Conservation (phyloP, 768 basidiomycete species). For the Daedalea quercina region DNA sequence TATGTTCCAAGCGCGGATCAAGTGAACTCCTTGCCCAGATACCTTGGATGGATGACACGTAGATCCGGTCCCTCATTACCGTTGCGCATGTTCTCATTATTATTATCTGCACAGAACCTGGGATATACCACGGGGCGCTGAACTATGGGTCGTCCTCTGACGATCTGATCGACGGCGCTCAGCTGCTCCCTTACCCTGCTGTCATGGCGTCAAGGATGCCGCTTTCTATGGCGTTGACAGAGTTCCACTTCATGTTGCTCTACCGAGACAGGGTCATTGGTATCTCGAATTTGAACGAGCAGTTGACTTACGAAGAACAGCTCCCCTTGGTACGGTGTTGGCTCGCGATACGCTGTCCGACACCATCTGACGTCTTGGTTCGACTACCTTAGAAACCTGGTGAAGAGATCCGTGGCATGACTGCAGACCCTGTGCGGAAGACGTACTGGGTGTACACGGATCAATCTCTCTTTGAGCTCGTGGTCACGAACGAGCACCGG, state of each 20-base stretch:
- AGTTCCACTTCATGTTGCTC: slow-evolving; percentile 87
- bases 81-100: slow-evolving; percentile 2
- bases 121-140: slow-evolving; percentile 80
- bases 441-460: slow-evolving; percentile 96
- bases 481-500: slow-evolving; percentile 80
- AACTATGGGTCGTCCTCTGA: slow-evolving; percentile 65
- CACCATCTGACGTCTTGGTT: neutral
- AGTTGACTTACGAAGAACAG: slow-evolving; percentile 75
- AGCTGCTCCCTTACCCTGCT: slow-evolving; percentile 75
- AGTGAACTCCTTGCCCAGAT: slow-evolving; percentile 60
- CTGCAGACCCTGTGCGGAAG: slow-evolving; percentile 78
- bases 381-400: slow-evolving; percentile 52
- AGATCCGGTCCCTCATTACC: slow-evolving; percentile 14
- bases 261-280: slow-evolving; percentile 75
- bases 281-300: slow-evolving; percentile 75
- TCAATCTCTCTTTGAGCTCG: slow-evolving; percentile 82
- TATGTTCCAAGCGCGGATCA: slow-evolving; percentile 68
- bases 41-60: slow-evolving; percentile 92
- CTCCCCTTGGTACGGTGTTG: slow-evolving; percentile 61
- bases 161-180: slow-evolving; percentile 69
- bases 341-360: neutral
- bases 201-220: slow-evolving; percentile 25
- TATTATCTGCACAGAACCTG: slow-evolving; percentile 59
- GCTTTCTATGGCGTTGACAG: slow-evolving; percentile 74
- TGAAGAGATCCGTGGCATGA: slow-evolving; percentile 67